Evolutionary conservation across 1,284 basidiomycete genomes (phyloP).

Genomic region (Ceratobasidium sp.): DNA sequence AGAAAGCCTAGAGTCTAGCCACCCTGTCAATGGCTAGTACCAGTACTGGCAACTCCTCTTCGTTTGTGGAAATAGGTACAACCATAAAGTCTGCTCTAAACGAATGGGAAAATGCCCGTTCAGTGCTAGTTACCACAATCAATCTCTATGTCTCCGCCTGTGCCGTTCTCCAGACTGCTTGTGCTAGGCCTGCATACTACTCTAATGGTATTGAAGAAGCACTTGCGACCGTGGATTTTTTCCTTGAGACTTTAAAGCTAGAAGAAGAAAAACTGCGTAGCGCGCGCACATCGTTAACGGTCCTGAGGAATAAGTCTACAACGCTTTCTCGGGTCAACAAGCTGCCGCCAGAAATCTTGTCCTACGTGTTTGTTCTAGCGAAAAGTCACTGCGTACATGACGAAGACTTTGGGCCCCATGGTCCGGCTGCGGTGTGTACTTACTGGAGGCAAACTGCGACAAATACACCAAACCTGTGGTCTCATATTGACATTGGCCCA

Average conservation of each 20-base stretch:
- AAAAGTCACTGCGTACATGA: background rate
- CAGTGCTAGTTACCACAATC: background rate
- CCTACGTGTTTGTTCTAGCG: background rate
- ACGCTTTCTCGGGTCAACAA: background rate
- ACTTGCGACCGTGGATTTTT: too few species aligned
- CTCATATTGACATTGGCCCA: slow-evolving; percentile 9
- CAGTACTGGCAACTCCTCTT: too few species aligned
- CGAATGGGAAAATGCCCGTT: background rate
- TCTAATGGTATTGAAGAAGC: too few species aligned
- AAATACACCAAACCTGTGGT: background rate
- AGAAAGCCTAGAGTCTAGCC: too few species aligned
- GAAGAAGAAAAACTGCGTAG: background rate
- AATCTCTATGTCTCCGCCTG: background rate
- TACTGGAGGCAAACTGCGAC: background rate
- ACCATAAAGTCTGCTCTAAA: background rate
- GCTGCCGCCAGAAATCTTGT: slow-evolving; percentile 9
- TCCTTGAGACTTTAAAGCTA: too few species aligned
- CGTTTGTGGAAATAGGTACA: background rate
- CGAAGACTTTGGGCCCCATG: background rate
- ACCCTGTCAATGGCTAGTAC: too few species aligned
- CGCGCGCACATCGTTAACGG: background rate
- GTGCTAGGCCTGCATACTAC: too few species aligned
- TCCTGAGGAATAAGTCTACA: background rate
- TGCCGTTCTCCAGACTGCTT: too few species aligned
- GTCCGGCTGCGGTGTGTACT: background rate